These are phyloP conservation scores for Dactylis glomerata DNA, from an alignment of 176 grass and related monocot species.

Conservation along the genomic window DNA sequence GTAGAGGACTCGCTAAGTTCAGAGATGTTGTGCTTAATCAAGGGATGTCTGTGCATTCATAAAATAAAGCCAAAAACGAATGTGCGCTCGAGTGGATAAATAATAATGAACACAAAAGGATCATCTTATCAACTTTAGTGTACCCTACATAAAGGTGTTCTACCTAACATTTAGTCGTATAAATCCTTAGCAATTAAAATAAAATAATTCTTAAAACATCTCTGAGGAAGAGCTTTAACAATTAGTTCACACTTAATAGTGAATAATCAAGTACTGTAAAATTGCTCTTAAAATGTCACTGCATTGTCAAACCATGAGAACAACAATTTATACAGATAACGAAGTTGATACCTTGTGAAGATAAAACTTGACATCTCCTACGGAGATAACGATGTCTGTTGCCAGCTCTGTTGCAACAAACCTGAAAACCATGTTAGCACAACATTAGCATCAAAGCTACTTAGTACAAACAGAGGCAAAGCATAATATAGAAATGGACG, in stretches of 20 bases:
- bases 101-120: not conserved
- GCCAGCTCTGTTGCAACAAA: conserved; percentile 92
- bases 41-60: not conserved
- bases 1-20: not conserved
- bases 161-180: not conserved
- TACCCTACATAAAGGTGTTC: not conserved
- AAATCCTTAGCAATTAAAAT: not conserved
- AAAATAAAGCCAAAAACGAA: not conserved
- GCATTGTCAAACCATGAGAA: not conserved
- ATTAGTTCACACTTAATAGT: not conserved
- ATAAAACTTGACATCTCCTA: conserved; percentile 89
- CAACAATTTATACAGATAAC: conserved; percentile 6
- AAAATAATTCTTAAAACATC: not conserved
- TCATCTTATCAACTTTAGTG: not conserved
- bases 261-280: not conserved
- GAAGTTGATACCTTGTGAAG: conserved; percentile 84
- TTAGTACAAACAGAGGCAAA: not conserved
- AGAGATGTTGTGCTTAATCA: not conserved
- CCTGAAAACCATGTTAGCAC: conserved; percentile 50
- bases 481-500: not conserved
- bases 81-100: not conserved
- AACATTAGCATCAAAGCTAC: conserved; percentile 12
- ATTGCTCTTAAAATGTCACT: not conserved
- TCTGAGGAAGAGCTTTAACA: not conserved
- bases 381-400: conserved; percentile 77